These are phyloP conservation scores for Erysimum pusillum DNA, from an alignment of 441 rosid species.

Conservation along the genomic window DNA sequence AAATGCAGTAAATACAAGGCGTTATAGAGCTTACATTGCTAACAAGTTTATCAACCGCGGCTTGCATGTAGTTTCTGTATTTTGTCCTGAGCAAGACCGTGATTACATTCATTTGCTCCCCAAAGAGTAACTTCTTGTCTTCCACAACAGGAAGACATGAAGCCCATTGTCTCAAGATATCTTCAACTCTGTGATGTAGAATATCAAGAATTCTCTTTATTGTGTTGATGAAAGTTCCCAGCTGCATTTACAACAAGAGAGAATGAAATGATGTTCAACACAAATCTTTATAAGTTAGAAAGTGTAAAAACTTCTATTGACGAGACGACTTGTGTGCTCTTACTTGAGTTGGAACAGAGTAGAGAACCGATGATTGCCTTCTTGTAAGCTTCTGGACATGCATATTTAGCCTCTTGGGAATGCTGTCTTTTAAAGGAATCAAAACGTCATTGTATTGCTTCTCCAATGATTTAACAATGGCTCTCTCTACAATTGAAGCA, in stretches of 20 bases:
- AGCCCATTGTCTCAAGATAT: conserved; percentile 89
- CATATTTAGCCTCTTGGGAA: conserved; percentile 83
- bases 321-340: too few relatives aligned
- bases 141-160: conserved; percentile 77
- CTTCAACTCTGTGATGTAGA: conserved; percentile 83
- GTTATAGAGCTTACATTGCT: conserved; percentile 66
- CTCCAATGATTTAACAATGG: conserved; percentile 87
- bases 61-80: conserved; percentile 92
- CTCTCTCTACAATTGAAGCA: conserved; percentile 82
- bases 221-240: conserved; percentile 89
- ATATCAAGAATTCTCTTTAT: conserved; percentile 94
- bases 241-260: conserved; percentile 51
- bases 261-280: neutral
- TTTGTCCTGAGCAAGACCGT: conserved; percentile 91
- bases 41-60: conserved; percentile 86
- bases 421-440: conserved; percentile 89
- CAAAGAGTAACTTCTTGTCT: conserved; percentile 74
- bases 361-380: conserved; percentile 80
- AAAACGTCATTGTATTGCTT: conserved; percentile 86
- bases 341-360: conserved; percentile 86
- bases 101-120: conserved; percentile 95
- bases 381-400: conserved; percentile 96
- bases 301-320: too few relatives aligned
- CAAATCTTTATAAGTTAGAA: too few relatives aligned
- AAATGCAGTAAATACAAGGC: neutral